Base-by-base conservation (phyloP, 2,329 filamentous ascomycete species). In the Whalleya microplaca region DNA sequence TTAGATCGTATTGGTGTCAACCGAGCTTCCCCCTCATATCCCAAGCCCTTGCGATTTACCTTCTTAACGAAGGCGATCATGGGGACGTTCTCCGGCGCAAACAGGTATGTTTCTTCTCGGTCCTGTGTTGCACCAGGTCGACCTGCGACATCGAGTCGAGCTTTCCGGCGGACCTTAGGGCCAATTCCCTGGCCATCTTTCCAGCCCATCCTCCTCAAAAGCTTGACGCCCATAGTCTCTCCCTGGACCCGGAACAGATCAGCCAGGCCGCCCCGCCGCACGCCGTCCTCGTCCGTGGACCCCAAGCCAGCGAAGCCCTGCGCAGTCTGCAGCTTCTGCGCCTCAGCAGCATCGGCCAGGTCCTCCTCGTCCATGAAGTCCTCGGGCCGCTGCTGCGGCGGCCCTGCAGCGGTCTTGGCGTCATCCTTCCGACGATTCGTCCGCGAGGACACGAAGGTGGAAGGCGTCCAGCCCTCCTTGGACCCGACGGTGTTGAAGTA, bases 311-410 rank as follows among this genome's bases (percentile, higher is more conserved):
- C 84, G 72, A 95, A 97, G 0, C 82, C 83, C 51, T 86, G 81
- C 0, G 85, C 81, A 0, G 90, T 96, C 66, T 94, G 84, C 32
- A 97, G 76, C 58, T 84, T 84, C 66, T 87, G 85, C 2, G 89
- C 82, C 73, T 96, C 92, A 55, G 90, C 91, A 0, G 88, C 90
- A 71, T 96, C 92, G 6, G 89, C 90, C 32, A 96, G 79, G 73
- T 99, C 95, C 72, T 99, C 95, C 42, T 96, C 94, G 68, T 99
- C 95, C 95, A 99, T 99, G 66, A 93, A 98, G 70, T 98, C 93
- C 72, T 98, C 92, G 0, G 87, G 84, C 46, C 87, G 85, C 69
- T 90, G 86, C 61, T 82, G 75, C 19, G 41, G 37, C 10, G 16
- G 43, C 18, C 21, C 37, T 9, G 53, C 43, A 2, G 58, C 43